Evolutionary conservation across 306 rosid species (phyloP).

Genomic region (Pueraria montana): DNA sequence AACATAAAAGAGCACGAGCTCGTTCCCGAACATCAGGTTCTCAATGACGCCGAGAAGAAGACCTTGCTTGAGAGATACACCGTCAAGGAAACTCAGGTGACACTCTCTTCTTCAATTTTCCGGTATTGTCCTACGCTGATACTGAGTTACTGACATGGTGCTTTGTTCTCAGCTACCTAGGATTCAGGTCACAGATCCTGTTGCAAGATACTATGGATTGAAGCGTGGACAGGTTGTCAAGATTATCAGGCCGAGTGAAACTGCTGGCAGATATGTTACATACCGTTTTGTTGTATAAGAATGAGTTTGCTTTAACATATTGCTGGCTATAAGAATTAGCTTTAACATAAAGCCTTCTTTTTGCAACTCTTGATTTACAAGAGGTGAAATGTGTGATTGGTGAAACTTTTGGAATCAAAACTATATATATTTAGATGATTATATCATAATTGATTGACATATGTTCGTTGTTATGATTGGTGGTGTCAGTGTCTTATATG

Average conservation of each 20-base stretch:
- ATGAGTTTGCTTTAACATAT: too few relatives aligned
- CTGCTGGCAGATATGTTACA: constrained; percentile 89
- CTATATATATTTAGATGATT: neutral
- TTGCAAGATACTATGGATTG: constrained; percentile 87
- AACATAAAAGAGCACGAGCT: constrained; percentile 78
- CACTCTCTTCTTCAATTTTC: constrained; percentile 26
- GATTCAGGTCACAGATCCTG: constrained; percentile 84
- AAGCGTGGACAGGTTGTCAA: constrained; percentile 95
- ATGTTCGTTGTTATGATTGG: too few relatives aligned
- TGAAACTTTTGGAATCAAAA: constrained; percentile 15
- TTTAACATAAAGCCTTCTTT: constrained; percentile 15
- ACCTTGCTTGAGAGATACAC: constrained; percentile 87
- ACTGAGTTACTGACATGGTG: too few relatives aligned
- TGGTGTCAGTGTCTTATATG: neutral
- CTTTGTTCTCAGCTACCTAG: constrained; percentile 74
- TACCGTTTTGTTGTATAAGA: constrained; percentile 76
- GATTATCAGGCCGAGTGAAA: constrained; percentile 86
- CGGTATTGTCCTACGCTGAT: too few relatives aligned
- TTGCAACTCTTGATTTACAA: neutral
- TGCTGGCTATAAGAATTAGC: too few relatives aligned
- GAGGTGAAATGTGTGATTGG: neutral
- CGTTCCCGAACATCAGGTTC: constrained; percentile 83
- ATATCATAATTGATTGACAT: neutral
- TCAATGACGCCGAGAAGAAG: constrained; percentile 73
- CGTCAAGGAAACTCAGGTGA: constrained; percentile 91